A percentile compares a stretch with the other conserved stretches of the same genome.
Conservation (phyloP, 345 rosid genomes). For the Draba incana region DNA sequence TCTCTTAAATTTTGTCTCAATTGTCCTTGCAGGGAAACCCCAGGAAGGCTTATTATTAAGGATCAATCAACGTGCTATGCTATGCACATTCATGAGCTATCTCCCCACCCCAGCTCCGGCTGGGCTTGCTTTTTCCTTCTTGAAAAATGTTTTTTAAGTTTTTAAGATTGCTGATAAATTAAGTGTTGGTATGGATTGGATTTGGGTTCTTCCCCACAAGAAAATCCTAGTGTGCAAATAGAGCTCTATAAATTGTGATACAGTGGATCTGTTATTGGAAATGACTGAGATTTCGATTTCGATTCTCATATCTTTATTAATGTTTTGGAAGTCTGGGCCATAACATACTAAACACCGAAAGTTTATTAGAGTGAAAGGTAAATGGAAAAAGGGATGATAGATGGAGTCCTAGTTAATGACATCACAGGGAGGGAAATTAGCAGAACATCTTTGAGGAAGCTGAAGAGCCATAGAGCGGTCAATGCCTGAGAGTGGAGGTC, state of each 20-base stretch:
- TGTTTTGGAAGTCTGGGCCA: conserved; percentile 26
- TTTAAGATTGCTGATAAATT: conserved; percentile 14
- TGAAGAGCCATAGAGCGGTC: conserved; percentile 81
- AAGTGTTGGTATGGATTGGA: conserved; percentile 33
- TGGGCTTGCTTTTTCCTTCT: conserved; percentile 23
- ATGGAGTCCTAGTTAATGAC: conserved; percentile 28
- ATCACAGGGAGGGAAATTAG: conserved; percentile 80
- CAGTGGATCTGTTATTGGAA: conserved; percentile 9
- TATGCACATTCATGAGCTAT: conserved; percentile 19
- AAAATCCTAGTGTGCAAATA: conserved; percentile 18
- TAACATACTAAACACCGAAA: conserved; percentile 8
- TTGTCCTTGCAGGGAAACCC: conserved; percentile 39
- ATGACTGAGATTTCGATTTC: conserved; percentile 1
- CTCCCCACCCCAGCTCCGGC: conserved; percentile 13
- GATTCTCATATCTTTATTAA: conserved; percentile 23
- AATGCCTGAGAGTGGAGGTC: conserved; percentile 86
- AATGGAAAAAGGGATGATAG: background rate
- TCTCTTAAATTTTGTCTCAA: conserved; percentile 3
- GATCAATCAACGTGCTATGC: conserved; percentile 4
- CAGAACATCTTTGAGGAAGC: conserved; percentile 83
- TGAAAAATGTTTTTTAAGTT: conserved; percentile 11
- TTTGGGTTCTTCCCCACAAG: background rate
- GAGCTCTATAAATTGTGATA: conserved; percentile 2
- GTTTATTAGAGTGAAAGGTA: conserved; percentile 30
- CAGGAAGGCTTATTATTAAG: conserved; percentile 46